A percentile compares a stretch with the other conserved stretches of the same genome.
phyloP scores from a whole-genome alignment of 441 rosid species.

The Geranium incanum region DNA sequence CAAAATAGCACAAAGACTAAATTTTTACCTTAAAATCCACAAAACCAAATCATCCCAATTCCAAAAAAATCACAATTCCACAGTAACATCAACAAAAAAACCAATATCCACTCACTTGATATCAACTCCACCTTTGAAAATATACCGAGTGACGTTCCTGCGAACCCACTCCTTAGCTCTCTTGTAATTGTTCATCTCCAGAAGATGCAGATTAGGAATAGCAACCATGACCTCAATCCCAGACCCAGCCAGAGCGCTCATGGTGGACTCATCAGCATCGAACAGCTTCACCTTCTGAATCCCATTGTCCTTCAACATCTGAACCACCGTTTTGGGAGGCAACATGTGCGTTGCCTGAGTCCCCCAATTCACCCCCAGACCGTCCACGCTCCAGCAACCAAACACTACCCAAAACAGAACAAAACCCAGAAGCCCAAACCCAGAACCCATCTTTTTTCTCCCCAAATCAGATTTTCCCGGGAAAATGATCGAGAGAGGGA shows the following conservation, averaged over 20 bases:
- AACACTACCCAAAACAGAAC: constrained; percentile 25
- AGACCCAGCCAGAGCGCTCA: constrained; percentile 75
- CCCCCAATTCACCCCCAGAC: constrained; percentile 92
- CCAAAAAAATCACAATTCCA: neutral
- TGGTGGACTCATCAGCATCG: constrained; percentile 60
- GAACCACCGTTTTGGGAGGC: constrained; percentile 60
- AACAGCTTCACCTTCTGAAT: constrained; percentile 80
- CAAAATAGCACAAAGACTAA: neutral
- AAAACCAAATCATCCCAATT: neutral
- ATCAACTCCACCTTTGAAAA: constrained; percentile 68
- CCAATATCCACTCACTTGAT: constrained; percentile 50
- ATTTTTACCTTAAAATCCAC: neutral
- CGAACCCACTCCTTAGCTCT: constrained; percentile 74
- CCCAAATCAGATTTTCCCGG: neutral
- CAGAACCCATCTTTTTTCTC: constrained; percentile 23
- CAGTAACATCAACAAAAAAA: too few species aligned
- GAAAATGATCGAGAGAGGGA: neutral
- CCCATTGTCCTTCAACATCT: constrained; percentile 70
- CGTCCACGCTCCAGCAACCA: constrained; percentile 32
- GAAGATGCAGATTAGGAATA: constrained; percentile 78
- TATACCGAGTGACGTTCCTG: constrained; percentile 58
- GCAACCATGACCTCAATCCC: constrained; percentile 88
- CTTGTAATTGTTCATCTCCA: constrained; percentile 44
- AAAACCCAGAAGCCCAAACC: constrained; percentile 23
- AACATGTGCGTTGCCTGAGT: constrained; percentile 65